phyloP scores from a whole-genome alignment of 345 rosid genomes.

The Hibiscus syriacus region DNA sequence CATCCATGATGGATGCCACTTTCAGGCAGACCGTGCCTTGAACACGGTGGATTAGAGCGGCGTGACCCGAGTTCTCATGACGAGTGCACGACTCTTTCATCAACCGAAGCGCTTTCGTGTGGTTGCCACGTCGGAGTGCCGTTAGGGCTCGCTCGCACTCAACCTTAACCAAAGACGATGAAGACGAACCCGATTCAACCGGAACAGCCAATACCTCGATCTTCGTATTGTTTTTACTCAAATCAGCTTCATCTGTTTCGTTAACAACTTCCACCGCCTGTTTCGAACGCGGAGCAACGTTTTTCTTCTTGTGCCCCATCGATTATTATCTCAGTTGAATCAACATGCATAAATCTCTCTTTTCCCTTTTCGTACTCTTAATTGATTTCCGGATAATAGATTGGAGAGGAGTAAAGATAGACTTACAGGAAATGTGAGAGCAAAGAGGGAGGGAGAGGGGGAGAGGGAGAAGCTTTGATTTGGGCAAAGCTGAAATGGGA shows the following conservation, averaged over 20 bases:
- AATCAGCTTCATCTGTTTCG: not conserved
- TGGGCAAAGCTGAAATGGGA: not conserved
- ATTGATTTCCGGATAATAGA: not conserved
- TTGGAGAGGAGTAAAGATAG: not conserved
- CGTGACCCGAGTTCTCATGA: constrained; percentile 38
- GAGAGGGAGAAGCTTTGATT: not conserved
- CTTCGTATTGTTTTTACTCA: constrained; percentile 13
- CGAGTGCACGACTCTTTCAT: constrained; percentile 67
- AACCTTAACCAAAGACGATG: constrained; percentile 39
- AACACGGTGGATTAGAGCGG: constrained; percentile 66
- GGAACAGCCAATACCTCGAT: constrained; percentile 22
- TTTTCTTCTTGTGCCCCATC: constrained; percentile 86
- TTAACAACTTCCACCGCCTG: constrained; percentile 9
- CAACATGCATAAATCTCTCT: constrained; percentile 23
- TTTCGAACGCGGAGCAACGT: constrained; percentile 51
- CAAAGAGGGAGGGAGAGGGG: too few species aligned
- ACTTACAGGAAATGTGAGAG: constrained; percentile 22
- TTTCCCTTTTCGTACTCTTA: not conserved
- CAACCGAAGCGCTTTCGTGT: constrained; percentile 72
- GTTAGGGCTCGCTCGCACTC: constrained; percentile 87
- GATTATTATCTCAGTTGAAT: constrained; percentile 26
- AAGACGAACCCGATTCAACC: constrained; percentile 25
- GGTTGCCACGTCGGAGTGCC: constrained; percentile 78
- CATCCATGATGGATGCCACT: constrained; percentile 72
- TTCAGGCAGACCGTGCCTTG: constrained; percentile 75